Evolutionary conservation across 495 filamentous ascomycete species (phyloP).

Genomic region (Lasiosphaeris hirsuta): DNA sequence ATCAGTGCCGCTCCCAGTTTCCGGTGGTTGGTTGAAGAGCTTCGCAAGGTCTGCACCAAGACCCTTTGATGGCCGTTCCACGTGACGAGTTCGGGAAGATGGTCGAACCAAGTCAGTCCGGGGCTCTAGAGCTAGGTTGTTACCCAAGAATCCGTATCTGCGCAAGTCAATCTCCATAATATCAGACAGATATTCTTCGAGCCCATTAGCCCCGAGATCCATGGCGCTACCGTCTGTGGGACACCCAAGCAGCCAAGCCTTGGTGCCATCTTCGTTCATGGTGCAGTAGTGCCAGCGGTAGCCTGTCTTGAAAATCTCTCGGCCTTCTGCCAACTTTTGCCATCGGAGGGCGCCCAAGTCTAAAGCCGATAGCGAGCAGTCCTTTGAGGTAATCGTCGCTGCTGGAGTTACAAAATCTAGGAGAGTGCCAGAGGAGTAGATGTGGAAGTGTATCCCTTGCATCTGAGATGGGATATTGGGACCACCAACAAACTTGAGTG

Average conservation of each 20-base stretch:
- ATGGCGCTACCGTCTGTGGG: conserved; percentile 58
- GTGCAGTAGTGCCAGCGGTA: conserved; percentile 98
- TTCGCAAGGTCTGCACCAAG: conserved; percentile 77
- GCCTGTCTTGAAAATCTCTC: conserved; percentile 80
- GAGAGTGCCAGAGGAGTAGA: conserved; percentile 87
- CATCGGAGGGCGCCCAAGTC: conserved; percentile 83
- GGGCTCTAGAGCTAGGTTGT: conserved; percentile 61
- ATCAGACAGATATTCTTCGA: conserved; percentile 89
- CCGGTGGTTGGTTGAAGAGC: conserved; percentile 79
- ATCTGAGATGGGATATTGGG: conserved; percentile 82
- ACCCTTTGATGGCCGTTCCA: conserved; percentile 55
- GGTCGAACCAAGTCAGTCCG: conserved; percentile 55
- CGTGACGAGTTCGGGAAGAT: conserved; percentile 35
- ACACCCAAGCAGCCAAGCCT: conserved; percentile 94
- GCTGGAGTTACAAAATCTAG: conserved; percentile 93
- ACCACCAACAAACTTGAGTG: conserved; percentile 83
- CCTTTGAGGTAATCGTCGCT: conserved; percentile 72
- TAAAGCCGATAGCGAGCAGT: conserved; percentile 85
- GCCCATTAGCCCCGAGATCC: conserved; percentile 52
- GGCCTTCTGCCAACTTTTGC: conserved; percentile 90
- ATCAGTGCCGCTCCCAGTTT: conserved; percentile 76
- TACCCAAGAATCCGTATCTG: conserved; percentile 80
- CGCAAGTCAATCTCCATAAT: conserved; percentile 86
- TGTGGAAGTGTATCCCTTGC: conserved; percentile 88
- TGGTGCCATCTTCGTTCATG: conserved; percentile 86